phyloP scores from a whole-genome alignment of 2,329 filamentous ascomycete genomes.

The Didymella segeticola region DNA sequence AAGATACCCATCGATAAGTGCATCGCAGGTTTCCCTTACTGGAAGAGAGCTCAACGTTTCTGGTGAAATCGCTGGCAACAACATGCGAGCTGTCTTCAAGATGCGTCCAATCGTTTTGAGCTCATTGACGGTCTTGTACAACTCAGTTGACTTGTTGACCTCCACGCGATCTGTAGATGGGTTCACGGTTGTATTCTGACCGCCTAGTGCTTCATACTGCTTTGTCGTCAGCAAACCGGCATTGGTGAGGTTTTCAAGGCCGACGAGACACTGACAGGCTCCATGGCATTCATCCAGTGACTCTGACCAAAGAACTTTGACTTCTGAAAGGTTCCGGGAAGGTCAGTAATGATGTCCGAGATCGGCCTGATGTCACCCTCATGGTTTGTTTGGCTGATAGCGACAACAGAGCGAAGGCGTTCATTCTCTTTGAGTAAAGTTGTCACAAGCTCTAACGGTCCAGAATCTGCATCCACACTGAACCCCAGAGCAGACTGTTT shows the following conservation, averaged over 20 bases:
- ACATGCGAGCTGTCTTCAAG: conserved; percentile 56
- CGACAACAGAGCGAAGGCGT: not conserved
- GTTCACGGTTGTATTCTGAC: conserved; percentile 37
- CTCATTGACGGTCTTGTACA: conserved; percentile 29
- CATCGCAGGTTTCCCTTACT: conserved; percentile 52
- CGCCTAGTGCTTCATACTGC: conserved; percentile 29
- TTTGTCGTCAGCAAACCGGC: not conserved
- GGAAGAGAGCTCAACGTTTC: conserved; percentile 55
- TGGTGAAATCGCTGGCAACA: conserved; percentile 53
- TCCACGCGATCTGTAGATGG: conserved; percentile 49
- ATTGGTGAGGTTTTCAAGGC: not conserved
- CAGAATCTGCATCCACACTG: not conserved
- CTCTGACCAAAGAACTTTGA: conserved; percentile 63
- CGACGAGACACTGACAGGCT: conserved; percentile 33
- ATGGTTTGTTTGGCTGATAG: not conserved
- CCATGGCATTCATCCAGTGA: conserved; percentile 53
- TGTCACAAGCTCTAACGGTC: conserved; percentile 5
- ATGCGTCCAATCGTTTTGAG: conserved; percentile 61
- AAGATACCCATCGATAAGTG: conserved; percentile 59
- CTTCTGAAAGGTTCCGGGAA: conserved; percentile 52
- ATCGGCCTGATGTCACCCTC: conserved; percentile 1
- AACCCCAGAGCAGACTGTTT: conserved; percentile 2
- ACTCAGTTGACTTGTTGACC: conserved; percentile 32
- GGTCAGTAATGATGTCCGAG: conserved; percentile 4
- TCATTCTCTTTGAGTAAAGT: conserved; percentile 9